phyloP scores from a whole-genome alignment of 1,284 basidiomycete genomes.

The Entoloma clypeatum region DNA sequence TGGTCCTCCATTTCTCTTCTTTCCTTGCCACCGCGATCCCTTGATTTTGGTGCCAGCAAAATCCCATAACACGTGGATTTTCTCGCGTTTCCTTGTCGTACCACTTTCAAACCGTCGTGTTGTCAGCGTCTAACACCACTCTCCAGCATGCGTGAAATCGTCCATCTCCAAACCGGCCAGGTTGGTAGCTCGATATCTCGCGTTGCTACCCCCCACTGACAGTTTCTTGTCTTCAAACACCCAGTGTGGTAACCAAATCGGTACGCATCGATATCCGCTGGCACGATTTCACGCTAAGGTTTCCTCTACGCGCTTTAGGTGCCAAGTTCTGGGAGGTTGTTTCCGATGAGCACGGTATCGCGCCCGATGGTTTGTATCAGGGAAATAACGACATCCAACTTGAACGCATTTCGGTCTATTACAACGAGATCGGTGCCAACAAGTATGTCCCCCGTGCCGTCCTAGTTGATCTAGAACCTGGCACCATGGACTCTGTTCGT shows the following conservation, averaged over 20 bases:
- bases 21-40: slow-evolving; percentile 19
- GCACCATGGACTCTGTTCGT: slow-evolving; percentile 94
- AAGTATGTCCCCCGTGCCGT: slow-evolving; percentile 98
- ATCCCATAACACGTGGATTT: slow-evolving; percentile 24
- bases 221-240: slow-evolving; percentile 19
- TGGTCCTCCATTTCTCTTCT: slow-evolving; percentile 12
- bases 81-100: slow-evolving; percentile 40
- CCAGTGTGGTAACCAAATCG: slow-evolving; percentile 98
- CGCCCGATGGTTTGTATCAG: slow-evolving; percentile 88
- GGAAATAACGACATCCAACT: slow-evolving; percentile 95
- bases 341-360: slow-evolving; percentile 97
- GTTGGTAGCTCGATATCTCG: slow-evolving; percentile 40
- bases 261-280: slow-evolving; percentile 42
- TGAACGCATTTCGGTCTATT: slow-evolving; percentile 96
- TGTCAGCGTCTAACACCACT: slow-evolving; percentile 24
- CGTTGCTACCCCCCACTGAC: slow-evolving; percentile 13
- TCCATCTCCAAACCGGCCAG: slow-evolving; percentile 96
- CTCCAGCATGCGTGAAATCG: slow-evolving; percentile 91
- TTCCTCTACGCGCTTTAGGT: slow-evolving; percentile 48
- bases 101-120: slow-evolving; percentile 30
- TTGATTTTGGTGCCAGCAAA: slow-evolving; percentile 8
- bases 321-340: slow-evolving; percentile 99
- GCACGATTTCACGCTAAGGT: slow-evolving; percentile 20
- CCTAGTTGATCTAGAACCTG: slow-evolving; percentile 92
- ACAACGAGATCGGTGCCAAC: slow-evolving; percentile 86